Evolutionary conservation across 371 early-diverging fungal genomes (phyloP).

Genomic region (Saksenaea oblongispora): DNA sequence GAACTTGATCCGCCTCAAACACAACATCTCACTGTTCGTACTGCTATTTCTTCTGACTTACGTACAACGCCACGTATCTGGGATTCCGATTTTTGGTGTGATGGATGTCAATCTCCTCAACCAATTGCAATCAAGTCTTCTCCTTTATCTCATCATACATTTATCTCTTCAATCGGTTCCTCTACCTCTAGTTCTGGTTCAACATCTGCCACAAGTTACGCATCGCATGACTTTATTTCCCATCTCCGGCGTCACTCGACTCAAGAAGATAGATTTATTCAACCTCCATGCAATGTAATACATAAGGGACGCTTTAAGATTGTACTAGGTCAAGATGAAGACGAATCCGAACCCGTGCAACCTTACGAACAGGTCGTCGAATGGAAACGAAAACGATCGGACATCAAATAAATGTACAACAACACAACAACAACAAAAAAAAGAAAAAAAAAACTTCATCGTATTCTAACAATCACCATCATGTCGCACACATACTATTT

Average conservation of each 20-base stretch:
- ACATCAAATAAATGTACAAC: neutral
- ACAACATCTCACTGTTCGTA: constrained; percentile 11
- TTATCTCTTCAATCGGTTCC: constrained; percentile 7
- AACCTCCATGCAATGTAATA: constrained; percentile 11
- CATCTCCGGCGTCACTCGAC: constrained; percentile 1
- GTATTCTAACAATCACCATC: neutral
- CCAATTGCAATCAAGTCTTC: neutral
- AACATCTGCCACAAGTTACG: neutral
- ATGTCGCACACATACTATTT: neutral
- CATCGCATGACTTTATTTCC: constrained; percentile 1
- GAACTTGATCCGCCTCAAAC: constrained; percentile 3
- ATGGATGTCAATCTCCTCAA: neutral
- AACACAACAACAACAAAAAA: neutral
- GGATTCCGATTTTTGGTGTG: constrained; percentile 24
- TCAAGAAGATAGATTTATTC: neutral
- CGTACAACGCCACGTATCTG: constrained; percentile 10
- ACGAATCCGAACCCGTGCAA: constrained; percentile 5
- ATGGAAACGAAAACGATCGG: constrained; percentile 19
- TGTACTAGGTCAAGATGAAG: constrained; percentile 19
- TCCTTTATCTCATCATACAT: constrained; percentile 5
- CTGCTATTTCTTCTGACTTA: neutral
- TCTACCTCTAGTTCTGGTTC: constrained; percentile 3
- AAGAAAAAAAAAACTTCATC: neutral
- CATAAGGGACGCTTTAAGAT: constrained; percentile 26
- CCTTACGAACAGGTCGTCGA: constrained; percentile 6